Evolutionary conservation across 345 rosid species (phyloP).

Genomic region (Bruguiera sexangula): DNA sequence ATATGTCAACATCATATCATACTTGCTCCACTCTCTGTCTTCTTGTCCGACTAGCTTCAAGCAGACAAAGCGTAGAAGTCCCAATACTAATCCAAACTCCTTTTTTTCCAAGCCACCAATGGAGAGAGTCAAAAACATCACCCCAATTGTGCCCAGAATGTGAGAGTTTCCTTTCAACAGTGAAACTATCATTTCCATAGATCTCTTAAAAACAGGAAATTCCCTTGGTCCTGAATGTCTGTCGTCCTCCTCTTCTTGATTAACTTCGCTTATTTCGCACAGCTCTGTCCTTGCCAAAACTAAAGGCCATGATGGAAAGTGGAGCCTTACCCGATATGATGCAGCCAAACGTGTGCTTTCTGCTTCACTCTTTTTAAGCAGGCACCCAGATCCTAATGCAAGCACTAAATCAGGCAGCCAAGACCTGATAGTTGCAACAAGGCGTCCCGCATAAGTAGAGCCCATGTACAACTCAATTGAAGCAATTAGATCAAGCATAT

Average conservation of each 20-base stretch:
- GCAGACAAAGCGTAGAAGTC: slow-evolving; percentile 55
- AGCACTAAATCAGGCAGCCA: slow-evolving; percentile 93
- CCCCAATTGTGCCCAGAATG: slow-evolving; percentile 64
- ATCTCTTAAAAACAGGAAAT: slow-evolving; percentile 41
- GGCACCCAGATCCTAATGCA: slow-evolving; percentile 56
- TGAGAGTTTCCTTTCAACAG: slow-evolving; percentile 40
- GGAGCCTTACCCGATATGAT: slow-evolving; percentile 40
- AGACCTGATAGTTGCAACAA: slow-evolving; percentile 52
- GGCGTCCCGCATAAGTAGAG: slow-evolving; percentile 45
- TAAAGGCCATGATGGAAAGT: slow-evolving; percentile 61
- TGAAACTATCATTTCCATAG: slow-evolving; percentile 37
- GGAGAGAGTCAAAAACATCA: slow-evolving; percentile 46
- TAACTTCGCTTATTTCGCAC: slow-evolving; percentile 30
- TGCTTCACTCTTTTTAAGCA: slow-evolving; percentile 33
- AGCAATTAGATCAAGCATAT: slow-evolving; percentile 52
- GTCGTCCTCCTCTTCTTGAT: slow-evolving; percentile 39
- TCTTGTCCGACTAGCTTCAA: slow-evolving; percentile 51
- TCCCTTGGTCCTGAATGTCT: slow-evolving; percentile 29
- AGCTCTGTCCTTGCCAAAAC: slow-evolving; percentile 54
- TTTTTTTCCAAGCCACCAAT: slow-evolving; percentile 53
- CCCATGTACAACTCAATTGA: slow-evolving; percentile 48
- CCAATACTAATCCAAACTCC: slow-evolving; percentile 53
- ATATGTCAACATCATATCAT: slow-evolving; percentile 59
- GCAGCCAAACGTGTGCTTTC: slow-evolving; percentile 33
- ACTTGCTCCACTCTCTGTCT: slow-evolving; percentile 62